Evolutionary conservation across 768 basidiomycete species (phyloP), one percentile per base, ranked within the genome.

Genomic region (Cystofilobasidium ferigula): DNA sequence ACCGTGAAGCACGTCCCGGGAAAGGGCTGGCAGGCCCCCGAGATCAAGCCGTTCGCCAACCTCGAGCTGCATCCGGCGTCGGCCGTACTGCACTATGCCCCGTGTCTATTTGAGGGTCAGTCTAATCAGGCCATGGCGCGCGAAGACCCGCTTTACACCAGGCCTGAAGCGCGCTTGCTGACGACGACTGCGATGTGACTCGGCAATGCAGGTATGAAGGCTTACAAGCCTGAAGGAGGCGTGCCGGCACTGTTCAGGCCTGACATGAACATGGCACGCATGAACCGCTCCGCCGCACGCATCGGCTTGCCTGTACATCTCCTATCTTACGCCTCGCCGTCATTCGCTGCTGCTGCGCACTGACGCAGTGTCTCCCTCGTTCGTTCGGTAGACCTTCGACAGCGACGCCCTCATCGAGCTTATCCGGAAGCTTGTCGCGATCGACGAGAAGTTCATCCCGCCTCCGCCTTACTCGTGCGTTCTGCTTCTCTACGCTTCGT

Each of bases 31-130:
- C 86, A 83, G 26, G 75, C 80, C 1, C 92, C 92, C 1, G 79
- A 84, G 71, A 94, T 97, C 69, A 80, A 81, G 70, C 90, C 91
- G 64, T 94, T 88, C 88, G 86, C 83, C 1, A 86, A 87, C 9
- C 78, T 92, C 48, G 72, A 77, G 24, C 78, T 92, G 22, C 85
- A 88, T 67, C 90, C 89, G 5, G 88, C 86, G 71, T 81, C 78
- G 74, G 83, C 88, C 68, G 92, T 92, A 24, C 62, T 64, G 24
- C 57, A 51, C 36, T 63, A 61, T 36, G 66, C 61, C 36, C 61
- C 58, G 0, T 57, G 34, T 36, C 63, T 70, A 1, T 70, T 71
- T 38, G 70, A 69, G 30, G 63, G 63, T 59, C 0, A 22, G 63
- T 56, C 18, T 12, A 6, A 1, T 14, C 32, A 42, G 40, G 20